phyloP scores from a whole-genome alignment of 768 basidiomycete species.

The Tubosaeta sp. region DNA sequence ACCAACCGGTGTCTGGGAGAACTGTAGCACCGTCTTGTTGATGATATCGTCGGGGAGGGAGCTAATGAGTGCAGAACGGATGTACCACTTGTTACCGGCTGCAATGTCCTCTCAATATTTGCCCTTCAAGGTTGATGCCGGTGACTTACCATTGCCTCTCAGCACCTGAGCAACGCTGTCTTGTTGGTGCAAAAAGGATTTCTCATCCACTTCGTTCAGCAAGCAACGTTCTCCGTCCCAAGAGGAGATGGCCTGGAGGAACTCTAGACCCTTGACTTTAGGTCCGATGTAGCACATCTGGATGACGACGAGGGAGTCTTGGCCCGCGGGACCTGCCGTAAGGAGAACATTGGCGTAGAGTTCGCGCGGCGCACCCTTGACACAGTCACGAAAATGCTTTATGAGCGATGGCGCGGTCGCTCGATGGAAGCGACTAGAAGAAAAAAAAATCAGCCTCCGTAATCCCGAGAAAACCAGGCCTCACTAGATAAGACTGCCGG shows the following conservation, averaged over 20 bases:
- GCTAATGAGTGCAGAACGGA: constrained; percentile 80
- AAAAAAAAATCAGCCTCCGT: constrained; percentile 5
- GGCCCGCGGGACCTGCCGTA: constrained; percentile 81
- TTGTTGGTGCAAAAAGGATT: constrained; percentile 86
- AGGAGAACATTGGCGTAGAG: constrained; percentile 88
- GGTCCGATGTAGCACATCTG: constrained; percentile 89
- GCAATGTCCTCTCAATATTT: constrained; percentile 1
- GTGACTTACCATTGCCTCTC: constrained; percentile 66
- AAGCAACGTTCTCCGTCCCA: constrained; percentile 88
- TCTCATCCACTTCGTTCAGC: constrained; percentile 87
- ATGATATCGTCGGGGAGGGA: constrained; percentile 85
- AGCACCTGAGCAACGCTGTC: constrained; percentile 89
- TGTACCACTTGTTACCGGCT: constrained; percentile 88
- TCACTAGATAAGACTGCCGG: constrained; percentile 90
- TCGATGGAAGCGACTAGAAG: constrained; percentile 72
- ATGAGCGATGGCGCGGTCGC: constrained; percentile 86
- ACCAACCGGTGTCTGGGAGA: constrained; percentile 80
- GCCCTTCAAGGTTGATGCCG: background rate
- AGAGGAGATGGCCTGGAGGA: constrained; percentile 77
- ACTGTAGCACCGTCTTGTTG: constrained; percentile 76
- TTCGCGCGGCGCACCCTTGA: constrained; percentile 83
- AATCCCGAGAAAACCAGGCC: constrained; percentile 19
- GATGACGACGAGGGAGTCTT: constrained; percentile 83
- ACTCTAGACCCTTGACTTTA: constrained; percentile 67
- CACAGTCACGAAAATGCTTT: constrained; percentile 88